Conservation (phyloP, 495 filamentous ascomycete species). For the Cairneyella variabilis region DNA sequence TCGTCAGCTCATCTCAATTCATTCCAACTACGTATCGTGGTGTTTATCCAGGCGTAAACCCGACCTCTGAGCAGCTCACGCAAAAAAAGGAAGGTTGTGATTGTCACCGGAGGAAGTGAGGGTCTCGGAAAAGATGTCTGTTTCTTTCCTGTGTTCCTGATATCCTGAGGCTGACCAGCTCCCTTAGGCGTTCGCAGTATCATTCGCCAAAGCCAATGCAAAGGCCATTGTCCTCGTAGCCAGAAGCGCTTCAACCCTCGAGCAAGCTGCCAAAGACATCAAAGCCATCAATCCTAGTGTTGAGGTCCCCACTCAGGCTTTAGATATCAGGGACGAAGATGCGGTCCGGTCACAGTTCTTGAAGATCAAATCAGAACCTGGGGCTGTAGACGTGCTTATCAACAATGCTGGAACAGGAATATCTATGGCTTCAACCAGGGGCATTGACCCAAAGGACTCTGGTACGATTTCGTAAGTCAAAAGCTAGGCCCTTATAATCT, state of each 20-base stretch:
- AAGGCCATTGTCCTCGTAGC: constrained; percentile 40
- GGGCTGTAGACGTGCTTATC: constrained; percentile 40
- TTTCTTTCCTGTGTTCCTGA: not conserved
- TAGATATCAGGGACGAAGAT: constrained; percentile 31
- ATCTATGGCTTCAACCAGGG: constrained; percentile 20
- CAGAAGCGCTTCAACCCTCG: constrained; percentile 31
- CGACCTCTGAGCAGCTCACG: constrained; percentile 27
- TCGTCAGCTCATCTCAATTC: constrained; percentile 16
- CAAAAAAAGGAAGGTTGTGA: constrained; percentile 38
- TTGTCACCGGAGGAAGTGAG: constrained; percentile 43
- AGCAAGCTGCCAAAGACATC: constrained; percentile 28
- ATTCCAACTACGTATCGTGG: constrained; percentile 37
- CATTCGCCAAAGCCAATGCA: constrained; percentile 38
- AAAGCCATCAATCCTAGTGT: constrained; percentile 27
- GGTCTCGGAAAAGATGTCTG: constrained; percentile 35
- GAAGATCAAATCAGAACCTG: constrained; percentile 33
- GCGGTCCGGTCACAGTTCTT: constrained; percentile 33
- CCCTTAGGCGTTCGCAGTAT: constrained; percentile 35
- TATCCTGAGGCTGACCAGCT: not conserved
- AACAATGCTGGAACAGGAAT: constrained; percentile 38
- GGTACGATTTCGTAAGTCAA: constrained; percentile 30
- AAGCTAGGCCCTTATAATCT: not conserved
- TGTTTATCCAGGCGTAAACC: constrained; percentile 41
- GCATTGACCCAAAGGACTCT: constrained; percentile 29
- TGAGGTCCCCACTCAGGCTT: constrained; percentile 28